Conservation (phyloP, 495 filamentous ascomycete genomes). For the Hypomontagnella monticulosa region DNA sequence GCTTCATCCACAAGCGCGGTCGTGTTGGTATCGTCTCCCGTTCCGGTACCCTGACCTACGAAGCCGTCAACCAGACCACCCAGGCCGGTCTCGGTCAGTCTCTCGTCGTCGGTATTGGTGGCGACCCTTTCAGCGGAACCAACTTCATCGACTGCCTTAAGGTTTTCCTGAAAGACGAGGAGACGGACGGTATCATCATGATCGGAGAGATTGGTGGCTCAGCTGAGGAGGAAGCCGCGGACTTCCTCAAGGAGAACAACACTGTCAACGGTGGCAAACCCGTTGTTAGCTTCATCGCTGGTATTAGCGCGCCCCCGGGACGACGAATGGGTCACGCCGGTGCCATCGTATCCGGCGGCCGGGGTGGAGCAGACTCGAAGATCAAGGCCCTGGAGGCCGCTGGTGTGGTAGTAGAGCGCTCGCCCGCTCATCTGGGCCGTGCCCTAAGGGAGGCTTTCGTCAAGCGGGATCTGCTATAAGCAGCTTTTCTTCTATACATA, state of each 20-base stretch:
- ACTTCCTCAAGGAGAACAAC: conserved; percentile 93
- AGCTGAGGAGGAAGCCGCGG: conserved; percentile 96
- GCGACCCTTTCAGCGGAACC: conserved; percentile 98
- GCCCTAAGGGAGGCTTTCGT: conserved; percentile 94
- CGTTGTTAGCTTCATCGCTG: conserved; percentile 97
- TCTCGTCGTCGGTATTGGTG: conserved; percentile 97
- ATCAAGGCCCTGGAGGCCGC: conserved; percentile 92
- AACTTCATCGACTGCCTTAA: conserved; percentile 99
- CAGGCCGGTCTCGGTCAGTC: conserved; percentile 96
- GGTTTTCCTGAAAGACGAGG: conserved; percentile 94
- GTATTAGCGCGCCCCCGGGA: conserved; percentile 95
- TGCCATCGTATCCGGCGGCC: conserved; percentile 96
- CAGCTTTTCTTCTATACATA: conserved; percentile 3
- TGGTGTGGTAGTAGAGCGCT: conserved; percentile 95
- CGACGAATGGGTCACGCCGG: conserved; percentile 98
- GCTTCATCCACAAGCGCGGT: conserved; percentile 99
- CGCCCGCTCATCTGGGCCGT: conserved; percentile 90
- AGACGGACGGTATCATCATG: conserved; percentile 99
- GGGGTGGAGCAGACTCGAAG: conserved; percentile 97
- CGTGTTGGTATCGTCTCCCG: conserved; percentile 98
- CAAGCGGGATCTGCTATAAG: conserved; percentile 91
- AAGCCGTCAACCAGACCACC: conserved; percentile 99
- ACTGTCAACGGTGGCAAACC: conserved; percentile 84
- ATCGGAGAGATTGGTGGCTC: conserved; percentile 99
- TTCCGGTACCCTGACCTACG: conserved; percentile 98